phyloP scores from a whole-genome alignment of 352 stramenopile genomes.

The Pythium sp. region DNA sequence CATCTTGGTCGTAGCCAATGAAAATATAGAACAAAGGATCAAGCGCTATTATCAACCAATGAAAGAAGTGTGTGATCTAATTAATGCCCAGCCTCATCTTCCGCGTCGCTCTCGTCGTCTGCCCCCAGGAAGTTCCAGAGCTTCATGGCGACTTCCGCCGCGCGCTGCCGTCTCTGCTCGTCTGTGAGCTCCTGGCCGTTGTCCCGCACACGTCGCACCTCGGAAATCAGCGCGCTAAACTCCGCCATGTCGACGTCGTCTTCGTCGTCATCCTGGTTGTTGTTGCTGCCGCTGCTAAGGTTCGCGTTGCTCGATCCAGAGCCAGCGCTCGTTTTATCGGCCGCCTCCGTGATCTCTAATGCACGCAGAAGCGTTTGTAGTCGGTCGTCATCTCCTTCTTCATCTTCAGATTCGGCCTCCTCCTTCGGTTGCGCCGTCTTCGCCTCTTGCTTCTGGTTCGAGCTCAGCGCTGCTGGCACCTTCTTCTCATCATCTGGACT shows the following conservation, averaged over 20 bases:
- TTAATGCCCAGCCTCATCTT: constrained; percentile 25
- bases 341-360: constrained; percentile 34
- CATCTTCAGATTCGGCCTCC: not conserved
- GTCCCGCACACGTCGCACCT: constrained; percentile 68
- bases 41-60: constrained; percentile 4
- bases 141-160: constrained; percentile 74
- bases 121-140: constrained; percentile 63
- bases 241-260: constrained; percentile 54
- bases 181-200: constrained; percentile 47
- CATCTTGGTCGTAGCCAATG: not conserved
- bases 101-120: constrained; percentile 37
- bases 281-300: not conserved
- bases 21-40: not conserved
- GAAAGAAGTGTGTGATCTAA: not conserved
- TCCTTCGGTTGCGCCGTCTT: constrained; percentile 7
- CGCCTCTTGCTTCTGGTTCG: not conserved
- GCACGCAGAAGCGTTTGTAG: constrained; percentile 47
- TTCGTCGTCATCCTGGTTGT: constrained; percentile 18
- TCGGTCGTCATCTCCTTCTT: constrained; percentile 29
- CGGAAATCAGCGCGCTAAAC: constrained; percentile 59
- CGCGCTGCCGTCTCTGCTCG: constrained; percentile 62
- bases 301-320: not conserved
- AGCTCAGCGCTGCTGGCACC: constrained; percentile 6
- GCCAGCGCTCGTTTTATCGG: constrained; percentile 4
- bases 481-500: constrained; percentile 10